These are phyloP conservation scores for Aspergillus versicolor DNA, from an alignment of 2,329 filamentous ascomycete species.

Conservation along the genomic window DNA sequence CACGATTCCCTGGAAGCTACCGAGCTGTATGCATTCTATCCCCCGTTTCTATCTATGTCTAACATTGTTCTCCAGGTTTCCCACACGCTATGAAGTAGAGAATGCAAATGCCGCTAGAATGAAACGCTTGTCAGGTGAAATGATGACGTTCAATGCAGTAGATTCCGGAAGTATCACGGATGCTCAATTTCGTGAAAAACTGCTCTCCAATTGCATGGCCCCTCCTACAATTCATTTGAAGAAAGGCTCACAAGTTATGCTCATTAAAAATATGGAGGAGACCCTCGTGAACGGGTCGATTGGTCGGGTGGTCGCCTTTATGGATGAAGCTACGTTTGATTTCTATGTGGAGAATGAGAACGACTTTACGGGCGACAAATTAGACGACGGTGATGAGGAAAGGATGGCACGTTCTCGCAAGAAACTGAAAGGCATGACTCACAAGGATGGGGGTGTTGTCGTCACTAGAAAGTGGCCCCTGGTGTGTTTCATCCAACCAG, in stretches of 20 bases:
- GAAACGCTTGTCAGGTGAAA: conserved; percentile 66
- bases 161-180: conserved; percentile 72
- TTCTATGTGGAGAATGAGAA: conserved; percentile 59
- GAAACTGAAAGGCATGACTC: conserved; percentile 56
- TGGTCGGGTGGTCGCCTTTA: conserved; percentile 80
- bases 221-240: conserved; percentile 78
- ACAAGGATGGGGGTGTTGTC: conserved; percentile 49
- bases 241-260: conserved; percentile 93
- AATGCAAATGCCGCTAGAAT: conserved; percentile 77
- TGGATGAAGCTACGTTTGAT: conserved; percentile 65
- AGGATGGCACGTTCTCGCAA: conserved; percentile 48
- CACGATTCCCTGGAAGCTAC: conserved; percentile 78
- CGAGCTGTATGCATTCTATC: conserved; percentile 62
- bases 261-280: conserved; percentile 99
- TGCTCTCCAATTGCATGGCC: conserved; percentile 90
- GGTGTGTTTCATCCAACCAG: conserved; percentile 77
- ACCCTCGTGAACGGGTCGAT: conserved; percentile 90
- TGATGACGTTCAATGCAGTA: conserved; percentile 66
- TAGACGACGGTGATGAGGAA: conserved; percentile 46
- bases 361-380: conserved; percentile 51
- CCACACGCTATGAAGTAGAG: conserved; percentile 87
- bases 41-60: not conserved
- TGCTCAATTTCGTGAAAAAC: conserved; percentile 66
- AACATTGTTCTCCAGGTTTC: conserved; percentile 58
- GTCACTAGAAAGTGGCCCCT: conserved; percentile 69